These are phyloP conservation scores for Leishmania aethiopica DNA, from an alignment of 208 protist species.

Conservation along the genomic window DNA sequence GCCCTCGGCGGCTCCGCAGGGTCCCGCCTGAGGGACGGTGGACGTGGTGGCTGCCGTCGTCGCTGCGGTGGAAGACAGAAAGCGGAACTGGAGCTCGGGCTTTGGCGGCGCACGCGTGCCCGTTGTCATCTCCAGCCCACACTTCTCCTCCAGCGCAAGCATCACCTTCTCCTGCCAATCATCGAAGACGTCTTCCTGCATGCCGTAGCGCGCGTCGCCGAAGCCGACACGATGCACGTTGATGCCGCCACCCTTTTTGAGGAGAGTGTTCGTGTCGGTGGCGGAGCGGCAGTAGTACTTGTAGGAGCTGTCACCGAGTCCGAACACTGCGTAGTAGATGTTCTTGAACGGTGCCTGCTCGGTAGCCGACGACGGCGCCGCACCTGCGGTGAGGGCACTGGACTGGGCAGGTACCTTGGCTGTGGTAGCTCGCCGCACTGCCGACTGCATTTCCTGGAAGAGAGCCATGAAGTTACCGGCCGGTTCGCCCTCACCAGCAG, in stretches of 20 bases:
- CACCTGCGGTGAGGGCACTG: background rate
- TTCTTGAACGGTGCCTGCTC: conserved; percentile 41
- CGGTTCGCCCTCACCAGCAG: conserved; percentile 71
- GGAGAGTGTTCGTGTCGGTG: conserved; percentile 43
- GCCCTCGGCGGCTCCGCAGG: background rate
- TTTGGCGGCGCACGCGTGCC: conserved; percentile 38
- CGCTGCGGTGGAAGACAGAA: background rate
- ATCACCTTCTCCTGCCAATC: conserved; percentile 68
- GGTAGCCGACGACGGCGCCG: background rate
- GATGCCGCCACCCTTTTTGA: conserved; percentile 60
- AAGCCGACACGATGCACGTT: conserved; percentile 62
- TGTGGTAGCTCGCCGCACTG: conserved; percentile 12
- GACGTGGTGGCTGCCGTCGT: background rate
- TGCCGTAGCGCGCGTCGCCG: conserved; percentile 55
- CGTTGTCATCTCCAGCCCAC: conserved; percentile 31
- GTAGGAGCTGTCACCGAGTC: conserved; percentile 96
- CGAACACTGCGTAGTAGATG: conserved; percentile 91
- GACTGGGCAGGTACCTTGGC: background rate
- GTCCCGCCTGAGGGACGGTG: conserved; percentile 1
- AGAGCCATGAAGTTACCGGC: conserved; percentile 63
- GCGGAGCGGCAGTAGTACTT: conserved; percentile 92
- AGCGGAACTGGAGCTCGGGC: conserved; percentile 47
- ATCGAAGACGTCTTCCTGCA: conserved; percentile 74
- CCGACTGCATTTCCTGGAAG: conserved; percentile 51
- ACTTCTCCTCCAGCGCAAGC: conserved; percentile 38